Base-by-base conservation (phyloP, 805 yeast genomes). In the Kodamaea leandrae region DNA sequence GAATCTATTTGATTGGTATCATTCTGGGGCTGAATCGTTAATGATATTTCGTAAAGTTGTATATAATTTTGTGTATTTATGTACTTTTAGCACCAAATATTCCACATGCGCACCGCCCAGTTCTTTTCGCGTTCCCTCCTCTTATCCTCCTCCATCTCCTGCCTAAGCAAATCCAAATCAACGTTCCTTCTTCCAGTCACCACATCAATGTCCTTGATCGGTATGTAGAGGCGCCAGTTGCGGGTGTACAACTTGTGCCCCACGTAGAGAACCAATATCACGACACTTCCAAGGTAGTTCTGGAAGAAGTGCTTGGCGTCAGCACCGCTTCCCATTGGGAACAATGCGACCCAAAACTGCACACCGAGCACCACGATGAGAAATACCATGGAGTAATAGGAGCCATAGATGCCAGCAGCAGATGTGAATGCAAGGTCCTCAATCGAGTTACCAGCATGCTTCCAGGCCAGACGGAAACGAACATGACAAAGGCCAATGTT, bases 401-500 rank as follows among this genome's bases (percentile, higher is more conserved):
- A 56, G 32, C 63, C 63, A 50, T 44, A 50, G 12, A 53, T 46
- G 4, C 63, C 63, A 3, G 55, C 46, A 9, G 44, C 41, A n/a
- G 63, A 46, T 4, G 42, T 42, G 39, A 55, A 58, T 0, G 57
- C 53, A 35, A 58, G 45, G 32, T 58, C 61, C 15, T 42, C 36
- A 4, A 50, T 48, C 15, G 46, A 34, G 28, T 57, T 42, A 24
- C 46, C 44, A 45, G 64, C 70, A 6, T 43, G 43, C 24, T 46
- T 52, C 51, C 63, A 45, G 1, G 63, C 69, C 47, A 52, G 39
- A 49, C 71, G 57, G 41, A 61, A 64, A 41, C 68, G 46, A 24
- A 61, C 45, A 39, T 57, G 67, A n/a, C 63, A 55, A n/a, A 55
- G 54, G 14, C 58, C 51, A 36, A 64, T 57, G 40, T 61, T 58